Percentiles rank a stretch among this genome's conserved stretches.
These are phyloP conservation scores for Podaxis mareebaensis DNA, from an alignment of 768 basidiomycete genomes.

Conservation along the genomic window DNA sequence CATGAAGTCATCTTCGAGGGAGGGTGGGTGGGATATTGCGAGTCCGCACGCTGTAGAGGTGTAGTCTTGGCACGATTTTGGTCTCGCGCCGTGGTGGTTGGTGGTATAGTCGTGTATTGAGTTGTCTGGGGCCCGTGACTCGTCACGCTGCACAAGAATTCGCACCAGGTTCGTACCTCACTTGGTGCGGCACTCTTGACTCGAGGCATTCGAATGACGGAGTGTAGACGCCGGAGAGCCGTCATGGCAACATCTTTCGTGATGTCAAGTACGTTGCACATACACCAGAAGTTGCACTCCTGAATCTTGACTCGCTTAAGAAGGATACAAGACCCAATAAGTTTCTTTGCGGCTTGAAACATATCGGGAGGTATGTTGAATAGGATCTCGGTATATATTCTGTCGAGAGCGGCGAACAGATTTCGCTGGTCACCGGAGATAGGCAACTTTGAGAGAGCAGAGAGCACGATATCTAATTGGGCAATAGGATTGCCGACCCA, in stretches of 20 bases:
- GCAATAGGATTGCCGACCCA: constrained; percentile 1
- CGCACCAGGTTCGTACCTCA: no score
- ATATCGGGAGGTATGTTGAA: neutral
- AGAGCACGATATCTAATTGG: constrained; percentile 12
- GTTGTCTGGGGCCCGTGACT: no score
- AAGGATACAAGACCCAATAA: neutral
- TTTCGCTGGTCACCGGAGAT: neutral
- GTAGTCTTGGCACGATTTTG: no score
- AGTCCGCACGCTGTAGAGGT: no score
- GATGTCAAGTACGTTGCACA: neutral
- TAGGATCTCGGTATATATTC: constrained; percentile 8
- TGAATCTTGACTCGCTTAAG: neutral
- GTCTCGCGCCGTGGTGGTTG: no score
- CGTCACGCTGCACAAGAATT: no score
- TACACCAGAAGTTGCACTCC: neutral
- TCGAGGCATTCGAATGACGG: neutral
- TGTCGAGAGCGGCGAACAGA: constrained; percentile 10
- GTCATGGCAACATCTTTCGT: neutral
- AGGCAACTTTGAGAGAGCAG: neutral
- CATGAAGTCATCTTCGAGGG: no score
- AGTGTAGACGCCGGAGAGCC: neutral
- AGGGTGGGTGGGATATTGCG: no score
- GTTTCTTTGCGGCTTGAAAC: neutral
- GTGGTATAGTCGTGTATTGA: no score
- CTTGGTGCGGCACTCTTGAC: no score